phyloP scores from a whole-genome alignment of 179 eudicot genomes.

The Beta macrorhiza region DNA sequence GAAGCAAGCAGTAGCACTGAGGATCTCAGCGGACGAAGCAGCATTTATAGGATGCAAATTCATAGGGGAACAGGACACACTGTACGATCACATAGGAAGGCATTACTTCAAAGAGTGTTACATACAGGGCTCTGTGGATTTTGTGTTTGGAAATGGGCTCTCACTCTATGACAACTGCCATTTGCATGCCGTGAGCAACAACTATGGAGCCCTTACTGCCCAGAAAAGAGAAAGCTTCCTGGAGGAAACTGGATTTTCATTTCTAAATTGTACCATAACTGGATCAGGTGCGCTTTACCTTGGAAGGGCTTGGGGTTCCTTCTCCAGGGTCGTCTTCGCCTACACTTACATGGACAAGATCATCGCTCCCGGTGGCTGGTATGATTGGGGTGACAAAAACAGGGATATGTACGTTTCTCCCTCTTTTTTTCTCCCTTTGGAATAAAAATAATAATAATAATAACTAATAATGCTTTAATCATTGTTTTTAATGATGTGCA shows the following conservation, averaged over 20 bases:
- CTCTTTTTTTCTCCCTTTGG: not conserved
- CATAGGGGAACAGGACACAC: constrained; percentile 79
- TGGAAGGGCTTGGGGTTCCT: constrained; percentile 89
- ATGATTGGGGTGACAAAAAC: constrained; percentile 83
- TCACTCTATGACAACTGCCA: constrained; percentile 71
- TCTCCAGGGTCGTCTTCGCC: constrained; percentile 82
- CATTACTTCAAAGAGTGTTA: constrained; percentile 79
- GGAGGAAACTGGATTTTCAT: constrained; percentile 83
- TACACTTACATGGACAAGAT: constrained; percentile 89
- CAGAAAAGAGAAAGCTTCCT: constrained; percentile 74
- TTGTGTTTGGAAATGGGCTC: constrained; percentile 78
- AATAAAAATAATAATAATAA: not conserved
- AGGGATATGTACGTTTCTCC: constrained; percentile 57
- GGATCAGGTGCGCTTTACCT: constrained; percentile 84
- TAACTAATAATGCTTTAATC: not conserved
- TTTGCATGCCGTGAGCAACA: constrained; percentile 56
- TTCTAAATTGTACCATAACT: constrained; percentile 65
- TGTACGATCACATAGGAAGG: constrained; percentile 74
- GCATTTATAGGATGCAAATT: constrained; percentile 73
- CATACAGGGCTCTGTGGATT: constrained; percentile 85
- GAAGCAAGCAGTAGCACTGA: constrained; percentile 81
- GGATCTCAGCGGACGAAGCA: constrained; percentile 83
- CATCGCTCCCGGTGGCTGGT: constrained; percentile 74
- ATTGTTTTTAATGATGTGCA: constrained; percentile 21
- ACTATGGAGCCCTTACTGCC: constrained; percentile 76